These are phyloP conservation scores for Trichophyton simii DNA, from an alignment of 2,329 filamentous ascomycete genomes.

Conservation along the genomic window DNA sequence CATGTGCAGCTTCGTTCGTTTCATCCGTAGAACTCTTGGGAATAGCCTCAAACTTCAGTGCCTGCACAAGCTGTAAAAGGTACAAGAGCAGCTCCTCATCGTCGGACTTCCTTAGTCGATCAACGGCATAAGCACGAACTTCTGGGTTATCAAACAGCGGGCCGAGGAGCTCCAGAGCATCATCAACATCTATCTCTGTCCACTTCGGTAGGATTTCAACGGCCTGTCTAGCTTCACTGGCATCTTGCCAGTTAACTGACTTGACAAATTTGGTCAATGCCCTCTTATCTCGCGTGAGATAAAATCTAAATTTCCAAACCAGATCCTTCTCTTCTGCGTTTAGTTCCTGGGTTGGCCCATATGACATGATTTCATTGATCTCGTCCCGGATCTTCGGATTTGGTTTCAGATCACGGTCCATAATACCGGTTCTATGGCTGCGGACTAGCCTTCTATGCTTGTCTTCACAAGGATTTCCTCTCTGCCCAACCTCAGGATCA, in stretches of 20 bases:
- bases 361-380: conserved; percentile 78
- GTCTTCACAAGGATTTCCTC: conserved; percentile 85
- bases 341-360: conserved; percentile 80
- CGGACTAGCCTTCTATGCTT: conserved; percentile 88
- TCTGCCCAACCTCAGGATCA: conserved; percentile 79
- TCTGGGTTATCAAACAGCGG: conserved; percentile 81
- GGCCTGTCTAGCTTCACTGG: conserved; percentile 73
- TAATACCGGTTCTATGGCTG: conserved; percentile 81
- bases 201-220: conserved; percentile 82
- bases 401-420: conserved; percentile 90
- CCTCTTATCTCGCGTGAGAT: conserved; percentile 80
- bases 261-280: conserved; percentile 96
- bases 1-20: conserved; percentile 49
- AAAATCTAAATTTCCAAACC: conserved; percentile 95
- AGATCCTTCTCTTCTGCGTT: conserved; percentile 88
- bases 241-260: conserved; percentile 87
- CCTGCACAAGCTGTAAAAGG: conserved; percentile 85
- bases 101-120: conserved; percentile 78
- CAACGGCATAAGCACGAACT: conserved; percentile 86
- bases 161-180: conserved; percentile 84
- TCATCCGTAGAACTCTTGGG: conserved; percentile 45
- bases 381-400: conserved; percentile 94
- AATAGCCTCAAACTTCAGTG: conserved; percentile 82
- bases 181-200: conserved; percentile 94
- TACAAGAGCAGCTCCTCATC: conserved; percentile 87